Conservation (phyloP, 1,139 yeast species). For the Hansenula anomala region DNA sequence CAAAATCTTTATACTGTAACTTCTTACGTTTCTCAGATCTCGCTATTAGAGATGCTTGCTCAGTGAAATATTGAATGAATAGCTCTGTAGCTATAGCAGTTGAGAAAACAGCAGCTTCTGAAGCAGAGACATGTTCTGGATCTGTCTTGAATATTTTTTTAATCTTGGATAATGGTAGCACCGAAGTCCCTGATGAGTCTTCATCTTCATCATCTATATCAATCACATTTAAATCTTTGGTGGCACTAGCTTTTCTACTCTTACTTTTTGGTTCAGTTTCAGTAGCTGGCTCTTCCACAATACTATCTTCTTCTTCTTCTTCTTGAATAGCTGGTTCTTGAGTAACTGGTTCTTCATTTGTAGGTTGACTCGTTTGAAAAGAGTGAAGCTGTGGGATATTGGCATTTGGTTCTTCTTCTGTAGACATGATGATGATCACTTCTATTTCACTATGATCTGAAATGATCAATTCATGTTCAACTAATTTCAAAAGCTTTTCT, state of each 20-base stretch:
- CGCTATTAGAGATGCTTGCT: conserved; percentile 71
- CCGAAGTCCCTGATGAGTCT: conserved; percentile 20
- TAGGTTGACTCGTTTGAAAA: conserved; percentile 2
- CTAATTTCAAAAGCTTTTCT: no score
- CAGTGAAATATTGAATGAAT: conserved; percentile 74
- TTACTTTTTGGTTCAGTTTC: conserved; percentile 3
- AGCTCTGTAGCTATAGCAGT: conserved; percentile 85
- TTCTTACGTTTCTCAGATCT: conserved; percentile 68
- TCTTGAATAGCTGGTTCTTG: neutral
- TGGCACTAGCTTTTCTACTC: conserved; percentile 3
- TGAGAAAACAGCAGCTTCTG: conserved; percentile 77
- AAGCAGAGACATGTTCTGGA: conserved; percentile 72
- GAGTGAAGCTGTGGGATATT: conserved; percentile 6
- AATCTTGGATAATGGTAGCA: conserved; percentile 73
- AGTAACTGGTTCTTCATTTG: no score
- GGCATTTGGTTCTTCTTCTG: no score
- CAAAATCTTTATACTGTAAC: conserved; percentile 68
- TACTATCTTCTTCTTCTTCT: neutral
- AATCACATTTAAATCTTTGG: conserved; percentile 3
- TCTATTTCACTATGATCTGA: neutral
- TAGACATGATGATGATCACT: no score
- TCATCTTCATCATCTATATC: conserved; percentile 5
- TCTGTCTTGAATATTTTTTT: conserved; percentile 83
- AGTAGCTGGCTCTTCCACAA: conserved; percentile 1
- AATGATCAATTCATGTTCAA: no score